A percentile compares a stretch with the other conserved stretches of the same genome.
Evolutionary conservation across 768 basidiomycete genomes (phyloP).

Genomic region (Trametes maxima): DNA sequence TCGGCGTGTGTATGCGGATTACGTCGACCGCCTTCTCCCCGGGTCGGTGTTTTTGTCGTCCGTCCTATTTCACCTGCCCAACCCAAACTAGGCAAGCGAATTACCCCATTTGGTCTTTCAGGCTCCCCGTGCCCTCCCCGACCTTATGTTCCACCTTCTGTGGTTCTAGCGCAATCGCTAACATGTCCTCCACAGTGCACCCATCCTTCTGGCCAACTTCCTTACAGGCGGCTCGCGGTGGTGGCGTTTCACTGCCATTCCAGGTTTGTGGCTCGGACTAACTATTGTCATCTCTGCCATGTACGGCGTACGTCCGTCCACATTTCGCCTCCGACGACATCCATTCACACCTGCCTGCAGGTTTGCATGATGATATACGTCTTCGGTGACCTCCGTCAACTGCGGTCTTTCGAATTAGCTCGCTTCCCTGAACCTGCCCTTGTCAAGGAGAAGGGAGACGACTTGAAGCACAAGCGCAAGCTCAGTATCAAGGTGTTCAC

Average conservation of each 20-base stretch:
- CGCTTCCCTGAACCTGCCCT: conserved; percentile 33
- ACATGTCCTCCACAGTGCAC: conserved; percentile 23
- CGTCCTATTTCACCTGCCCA: neutral
- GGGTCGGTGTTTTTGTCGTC: conserved; percentile 11
- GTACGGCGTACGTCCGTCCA: conserved; percentile 53
- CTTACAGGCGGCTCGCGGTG: conserved; percentile 51
- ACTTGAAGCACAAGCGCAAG: neutral
- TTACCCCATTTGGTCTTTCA: conserved; percentile 2
- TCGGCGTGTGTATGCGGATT: conserved; percentile 1
- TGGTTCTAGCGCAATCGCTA: neutral
- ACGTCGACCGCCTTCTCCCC: conserved; percentile 9
- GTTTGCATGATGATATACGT: conserved; percentile 75
- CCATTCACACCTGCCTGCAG: conserved; percentile 22
- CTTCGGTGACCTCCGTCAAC: conserved; percentile 78
- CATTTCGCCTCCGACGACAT: neutral
- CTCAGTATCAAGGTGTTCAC: conserved; percentile 8
- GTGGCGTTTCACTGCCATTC: conserved; percentile 60
- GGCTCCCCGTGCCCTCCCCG: neutral
- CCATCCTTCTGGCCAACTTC: conserved; percentile 45
- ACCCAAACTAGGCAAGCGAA: conserved; percentile 1
- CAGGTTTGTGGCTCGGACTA: conserved; percentile 72
- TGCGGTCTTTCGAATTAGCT: conserved; percentile 77
- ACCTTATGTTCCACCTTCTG: neutral
- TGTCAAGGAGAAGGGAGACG: neutral
- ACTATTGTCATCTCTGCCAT: conserved; percentile 62